Base-by-base conservation (phyloP, 164 flowering plant genomes). In the Annona squamosa region DNA sequence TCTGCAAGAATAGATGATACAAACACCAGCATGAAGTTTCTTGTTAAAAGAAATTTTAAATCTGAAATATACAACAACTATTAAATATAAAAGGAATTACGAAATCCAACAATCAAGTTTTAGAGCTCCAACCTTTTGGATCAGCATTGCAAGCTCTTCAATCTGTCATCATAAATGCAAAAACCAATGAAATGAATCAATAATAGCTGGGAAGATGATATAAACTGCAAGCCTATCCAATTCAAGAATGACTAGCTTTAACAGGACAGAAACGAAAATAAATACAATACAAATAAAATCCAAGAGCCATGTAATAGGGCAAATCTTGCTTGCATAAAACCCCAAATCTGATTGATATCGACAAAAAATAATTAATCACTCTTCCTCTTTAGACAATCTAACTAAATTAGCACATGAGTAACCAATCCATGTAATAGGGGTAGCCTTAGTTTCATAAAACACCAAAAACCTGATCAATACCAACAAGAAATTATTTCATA, bases 131-230 rank as follows among this genome's bases (percentile, higher is more conserved):
- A 92, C 98, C 91, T 90, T 84, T 71, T 83, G 75, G 57, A 92
- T 84, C 84, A 89, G 76, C 77, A 64, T 48, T 41, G 94, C 89
- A 69, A 92, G 89, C 69, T 76, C 81, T 76, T 86, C 89, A 74
- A 90, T 87, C 97, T 92, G 93, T 80, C 72, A 77, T 69, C 48
- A 7, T 17, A 72, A 43, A 70, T 57, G 65, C 62, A 17, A 63
- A 72, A 72, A 5, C 17, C 59, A 16, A 52, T 52, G 10, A 16
- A 26, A 26, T 26, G 41, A 7, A n/a, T 67, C 61, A 71, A 75
- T 47, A 71, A 69, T 6, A 66, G 47, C 16, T n/a, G 10, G 47
- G 3, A 13, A 63, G 7, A 12, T 46, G 10, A 10, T 0, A 52
- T 52, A 52, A 52, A 26, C 37, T 26, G 59, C 9, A 52, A 6